These are phyloP conservation scores for Stephania yunnanensis DNA, from an alignment of 164 flowering plant species.

Conservation along the genomic window DNA sequence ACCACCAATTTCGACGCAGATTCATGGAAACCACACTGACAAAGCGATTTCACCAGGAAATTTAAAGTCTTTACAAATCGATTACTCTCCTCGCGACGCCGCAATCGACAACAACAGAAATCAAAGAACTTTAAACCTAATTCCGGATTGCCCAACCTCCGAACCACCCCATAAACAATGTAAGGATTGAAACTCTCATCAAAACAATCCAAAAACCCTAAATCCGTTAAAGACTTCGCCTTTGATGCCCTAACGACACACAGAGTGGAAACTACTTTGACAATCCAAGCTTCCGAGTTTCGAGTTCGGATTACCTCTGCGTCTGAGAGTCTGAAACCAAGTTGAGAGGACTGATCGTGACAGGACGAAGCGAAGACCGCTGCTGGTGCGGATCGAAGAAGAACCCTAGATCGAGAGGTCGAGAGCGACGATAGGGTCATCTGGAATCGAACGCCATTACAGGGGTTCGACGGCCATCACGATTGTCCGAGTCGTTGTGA, in stretches of 20 bases:
- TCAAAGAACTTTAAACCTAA: constrained; percentile 48
- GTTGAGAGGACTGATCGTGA: constrained; percentile 7
- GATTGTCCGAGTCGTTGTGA: no score
- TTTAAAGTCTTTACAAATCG: constrained; percentile 43
- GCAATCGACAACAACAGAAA: constrained; percentile 36
- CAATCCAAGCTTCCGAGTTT: constrained; percentile 24
- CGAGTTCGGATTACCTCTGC: constrained; percentile 1
- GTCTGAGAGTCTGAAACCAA: neutral
- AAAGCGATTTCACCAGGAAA: constrained; percentile 45
- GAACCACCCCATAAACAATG: constrained; percentile 43
- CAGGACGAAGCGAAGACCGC: neutral
- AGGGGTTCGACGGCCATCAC: neutral
- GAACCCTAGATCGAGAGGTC: constrained; percentile 7
- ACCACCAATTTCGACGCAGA: constrained; percentile 35
- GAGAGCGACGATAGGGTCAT: constrained; percentile 12
- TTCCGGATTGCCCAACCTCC: constrained; percentile 30
- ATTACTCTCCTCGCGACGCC: constrained; percentile 25
- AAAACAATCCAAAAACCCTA: constrained; percentile 23
- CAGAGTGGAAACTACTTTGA: constrained; percentile 23
- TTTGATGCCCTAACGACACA: constrained; percentile 1
- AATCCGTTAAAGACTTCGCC: constrained; percentile 1
- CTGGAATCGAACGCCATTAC: constrained; percentile 17
- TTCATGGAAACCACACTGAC: constrained; percentile 42
- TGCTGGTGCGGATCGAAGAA: constrained; percentile 6
- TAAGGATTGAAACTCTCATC: constrained; percentile 36